Percentiles rank a stretch among this genome's conserved stretches.
Conservation (phyloP, 768 basidiomycete species). For the Tricholoma flavovirens region DNA sequence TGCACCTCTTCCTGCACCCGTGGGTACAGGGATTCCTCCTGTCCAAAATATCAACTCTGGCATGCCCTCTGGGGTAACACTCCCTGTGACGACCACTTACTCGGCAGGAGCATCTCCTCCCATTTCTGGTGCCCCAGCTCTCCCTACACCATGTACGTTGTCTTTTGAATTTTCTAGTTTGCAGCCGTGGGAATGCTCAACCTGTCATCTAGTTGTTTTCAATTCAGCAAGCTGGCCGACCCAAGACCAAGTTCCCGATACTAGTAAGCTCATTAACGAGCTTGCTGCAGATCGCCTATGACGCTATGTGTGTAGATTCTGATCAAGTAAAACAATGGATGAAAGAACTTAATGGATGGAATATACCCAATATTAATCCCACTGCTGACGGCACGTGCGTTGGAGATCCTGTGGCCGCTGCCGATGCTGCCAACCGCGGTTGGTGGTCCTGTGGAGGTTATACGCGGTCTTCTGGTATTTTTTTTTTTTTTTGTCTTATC, state of each 20-base stretch:
- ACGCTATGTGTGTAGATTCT: constrained; percentile 33
- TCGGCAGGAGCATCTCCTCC: constrained; percentile 57
- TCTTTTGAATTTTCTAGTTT: neutral
- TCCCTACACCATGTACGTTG: constrained; percentile 59
- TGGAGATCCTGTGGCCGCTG: constrained; percentile 49
- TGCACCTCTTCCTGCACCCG: constrained; percentile 39
- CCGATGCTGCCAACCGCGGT: constrained; percentile 56
- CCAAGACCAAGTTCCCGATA: constrained; percentile 54
- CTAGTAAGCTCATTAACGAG: constrained; percentile 35
- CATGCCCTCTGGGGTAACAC: constrained; percentile 50
- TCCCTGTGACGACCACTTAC: constrained; percentile 47
- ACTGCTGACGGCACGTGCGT: constrained; percentile 68
- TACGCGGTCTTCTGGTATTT: constrained; percentile 43
- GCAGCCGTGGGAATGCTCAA: neutral
- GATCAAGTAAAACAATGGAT: constrained; percentile 68
- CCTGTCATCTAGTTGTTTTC: constrained; percentile 20
- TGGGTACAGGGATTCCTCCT: constrained; percentile 48
- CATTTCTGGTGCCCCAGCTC: constrained; percentile 54
- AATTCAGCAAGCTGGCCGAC: constrained; percentile 47
- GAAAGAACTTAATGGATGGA: constrained; percentile 63
- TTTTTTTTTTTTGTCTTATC: neutral
- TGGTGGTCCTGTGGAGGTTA: constrained; percentile 91
- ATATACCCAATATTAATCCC: constrained; percentile 61
- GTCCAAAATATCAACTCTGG: constrained; percentile 55
- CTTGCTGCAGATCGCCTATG: neutral